Percentiles rank a stretch among this genome's conserved stretches.
These are phyloP conservation scores for Bonia amplexicaulis DNA, from an alignment of 176 grass and related monocot species.

Conservation along the genomic window DNA sequence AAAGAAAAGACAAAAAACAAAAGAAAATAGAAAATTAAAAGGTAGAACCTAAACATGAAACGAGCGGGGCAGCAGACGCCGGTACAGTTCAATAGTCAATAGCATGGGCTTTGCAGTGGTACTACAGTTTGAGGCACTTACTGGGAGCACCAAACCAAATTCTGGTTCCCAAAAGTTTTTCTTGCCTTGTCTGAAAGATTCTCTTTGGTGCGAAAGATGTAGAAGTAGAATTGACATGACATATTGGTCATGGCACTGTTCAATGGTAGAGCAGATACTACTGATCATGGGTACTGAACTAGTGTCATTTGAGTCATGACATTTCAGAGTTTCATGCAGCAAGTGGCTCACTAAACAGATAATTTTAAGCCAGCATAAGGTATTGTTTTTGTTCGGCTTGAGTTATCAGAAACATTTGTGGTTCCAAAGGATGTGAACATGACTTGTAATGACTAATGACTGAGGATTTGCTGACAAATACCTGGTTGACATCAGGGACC, in stretches of 20 bases:
- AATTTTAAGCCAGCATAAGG: not conserved
- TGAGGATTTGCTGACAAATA: conserved; percentile 22
- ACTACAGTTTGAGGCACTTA: conserved; percentile 19
- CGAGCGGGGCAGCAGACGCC: not conserved
- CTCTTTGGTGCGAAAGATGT: not conserved
- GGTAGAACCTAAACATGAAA: too few relatives aligned
- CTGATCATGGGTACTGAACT: not conserved
- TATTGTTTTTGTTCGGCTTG: not conserved
- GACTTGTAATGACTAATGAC: not conserved
- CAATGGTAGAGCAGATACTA: not conserved
- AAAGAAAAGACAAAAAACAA: too few relatives aligned
- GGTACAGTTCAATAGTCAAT: conserved; percentile 1
- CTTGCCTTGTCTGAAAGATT: conserved; percentile 13
- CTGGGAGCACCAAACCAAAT: conserved; percentile 15
- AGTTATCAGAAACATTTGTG: not conserved
- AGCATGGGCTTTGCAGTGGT: conserved; percentile 15
- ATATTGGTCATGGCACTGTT: not conserved
- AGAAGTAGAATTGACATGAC: conserved; percentile 2
- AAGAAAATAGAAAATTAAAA: too few relatives aligned
- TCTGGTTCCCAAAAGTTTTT: conserved; percentile 29
- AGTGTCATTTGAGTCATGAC: not conserved
- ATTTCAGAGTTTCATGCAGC: not conserved
- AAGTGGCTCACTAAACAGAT: not conserved
- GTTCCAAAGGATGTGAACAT: not conserved
- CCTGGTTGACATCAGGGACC: conserved; percentile 99